A percentile compares a stretch with the other conserved stretches of the same genome.
Conservation (phyloP, 495 filamentous ascomycete species). For the Entonaema liquescens region DNA sequence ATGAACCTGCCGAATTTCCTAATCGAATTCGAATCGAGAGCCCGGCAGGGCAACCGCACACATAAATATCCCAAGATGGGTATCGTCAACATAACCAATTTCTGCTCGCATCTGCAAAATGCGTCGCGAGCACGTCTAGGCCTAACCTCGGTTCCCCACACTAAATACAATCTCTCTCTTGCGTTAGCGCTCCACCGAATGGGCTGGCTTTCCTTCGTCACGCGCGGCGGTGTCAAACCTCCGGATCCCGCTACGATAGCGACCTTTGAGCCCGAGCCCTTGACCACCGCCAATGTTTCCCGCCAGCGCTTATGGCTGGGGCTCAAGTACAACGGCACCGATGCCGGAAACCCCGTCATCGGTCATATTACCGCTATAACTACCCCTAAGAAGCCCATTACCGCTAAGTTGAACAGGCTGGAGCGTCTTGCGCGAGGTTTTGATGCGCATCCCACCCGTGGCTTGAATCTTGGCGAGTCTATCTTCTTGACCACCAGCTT, state of each 20-base stretch:
- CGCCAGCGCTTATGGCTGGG: slow-evolving; percentile 87
- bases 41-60: slow-evolving; percentile 30
- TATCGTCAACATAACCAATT: slow-evolving; percentile 78
- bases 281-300: slow-evolving; percentile 82
- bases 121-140: slow-evolving; percentile 84
- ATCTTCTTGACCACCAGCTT: slow-evolving; percentile 80
- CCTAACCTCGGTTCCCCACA: slow-evolving; percentile 84
- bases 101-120: slow-evolving; percentile 95
- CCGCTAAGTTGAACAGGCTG: slow-evolving; percentile 67
- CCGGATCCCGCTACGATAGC: slow-evolving; percentile 63
- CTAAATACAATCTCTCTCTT: slow-evolving; percentile 80
- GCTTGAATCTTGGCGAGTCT: slow-evolving; percentile 83
- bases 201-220: slow-evolving; percentile 84
- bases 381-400: slow-evolving; percentile 79
- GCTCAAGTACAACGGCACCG: slow-evolving; percentile 76
- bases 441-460: slow-evolving; percentile 69
- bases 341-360: slow-evolving; percentile 84
- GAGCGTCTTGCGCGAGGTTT: slow-evolving; percentile 72
- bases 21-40: background rate
- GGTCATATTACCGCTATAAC: slow-evolving; percentile 72
- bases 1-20: background rate
- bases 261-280: slow-evolving; percentile 63
- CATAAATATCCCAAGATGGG: slow-evolving; percentile 69
- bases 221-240: slow-evolving; percentile 75
- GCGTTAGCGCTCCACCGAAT: slow-evolving; percentile 79